These are phyloP conservation scores for Penicillium frequentans DNA, from an alignment of 2,329 filamentous ascomycete species.

Conservation along the genomic window DNA sequence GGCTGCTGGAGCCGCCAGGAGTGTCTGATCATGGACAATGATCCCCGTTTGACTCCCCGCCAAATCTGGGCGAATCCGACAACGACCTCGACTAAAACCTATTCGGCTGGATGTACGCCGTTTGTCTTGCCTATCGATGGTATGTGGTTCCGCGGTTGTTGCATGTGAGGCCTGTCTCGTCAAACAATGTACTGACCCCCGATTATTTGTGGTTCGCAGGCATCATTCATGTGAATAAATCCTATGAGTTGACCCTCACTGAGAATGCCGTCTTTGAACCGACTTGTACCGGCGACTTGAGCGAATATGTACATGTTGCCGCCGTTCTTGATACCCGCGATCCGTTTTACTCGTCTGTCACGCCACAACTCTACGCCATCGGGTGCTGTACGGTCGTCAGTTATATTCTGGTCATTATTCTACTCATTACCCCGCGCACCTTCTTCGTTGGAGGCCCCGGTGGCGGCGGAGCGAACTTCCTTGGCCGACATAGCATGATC, in stretches of 20 bases:
- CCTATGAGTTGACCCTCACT: constrained; percentile 45
- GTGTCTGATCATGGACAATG: constrained; percentile 34
- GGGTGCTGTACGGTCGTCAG: constrained; percentile 87
- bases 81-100: constrained; percentile 36
- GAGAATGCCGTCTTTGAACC: constrained; percentile 53
- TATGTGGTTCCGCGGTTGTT: constrained; percentile 20
- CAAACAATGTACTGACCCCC: not conserved
- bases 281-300: constrained; percentile 45
- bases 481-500: constrained; percentile 81
- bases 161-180: not conserved
- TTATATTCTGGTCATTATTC: constrained; percentile 89
- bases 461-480: constrained; percentile 64
- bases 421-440: constrained; percentile 91
- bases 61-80: constrained; percentile 43
- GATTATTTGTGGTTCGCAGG: constrained; percentile 26
- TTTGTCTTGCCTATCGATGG: constrained; percentile 63
- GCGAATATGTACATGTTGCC: constrained; percentile 38
- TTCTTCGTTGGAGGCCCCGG: constrained; percentile 77
- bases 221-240: constrained; percentile 42
- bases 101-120: constrained; percentile 58
- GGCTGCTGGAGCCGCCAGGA: constrained; percentile 15
- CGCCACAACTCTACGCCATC: constrained; percentile 89
- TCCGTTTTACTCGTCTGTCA: constrained; percentile 91
- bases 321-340: constrained; percentile 69
- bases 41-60: constrained; percentile 35